Evolutionary conservation across 2,329 filamentous ascomycete genomes (phyloP).

Genomic region (Stemphylium vesicarium): DNA sequence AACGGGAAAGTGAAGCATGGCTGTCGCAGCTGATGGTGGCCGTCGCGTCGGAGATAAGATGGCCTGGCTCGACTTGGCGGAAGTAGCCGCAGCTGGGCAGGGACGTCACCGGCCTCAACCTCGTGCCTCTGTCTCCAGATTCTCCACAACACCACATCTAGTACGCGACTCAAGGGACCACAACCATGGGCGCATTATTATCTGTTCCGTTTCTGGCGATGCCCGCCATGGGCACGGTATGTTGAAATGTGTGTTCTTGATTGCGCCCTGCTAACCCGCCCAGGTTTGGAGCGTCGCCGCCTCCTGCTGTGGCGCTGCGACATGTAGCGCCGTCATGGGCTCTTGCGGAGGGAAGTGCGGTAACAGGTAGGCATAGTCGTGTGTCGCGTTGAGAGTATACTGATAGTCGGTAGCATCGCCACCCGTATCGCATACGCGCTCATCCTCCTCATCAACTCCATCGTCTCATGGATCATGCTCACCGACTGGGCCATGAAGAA

Average conservation of each 20-base stretch:
- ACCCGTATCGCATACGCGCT: slow-evolving; percentile 97
- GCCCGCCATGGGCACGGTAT: slow-evolving; percentile 83
- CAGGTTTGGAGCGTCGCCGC: slow-evolving; percentile 79
- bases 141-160: slow-evolving; percentile 17
- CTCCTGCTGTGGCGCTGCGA: slow-evolving; percentile 95
- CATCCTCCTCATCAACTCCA: slow-evolving; percentile 94
- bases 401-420: slow-evolving; percentile 70
- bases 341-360: slow-evolving; percentile 90
- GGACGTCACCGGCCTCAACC: slow-evolving; percentile 25
- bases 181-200: slow-evolving; percentile 83
- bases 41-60: slow-evolving; percentile 30
- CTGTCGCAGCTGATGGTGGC: neutral
- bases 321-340: slow-evolving; percentile 93
- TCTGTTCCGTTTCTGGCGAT: slow-evolving; percentile 89
- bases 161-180: slow-evolving; percentile 16
- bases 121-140: slow-evolving; percentile 17
- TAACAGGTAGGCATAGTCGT: slow-evolving; percentile 70
- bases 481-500: slow-evolving; percentile 98
- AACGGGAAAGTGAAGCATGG: slow-evolving; percentile 9
- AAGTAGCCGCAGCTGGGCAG: slow-evolving; percentile 20
- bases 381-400: neutral
- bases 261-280: slow-evolving; percentile 31
- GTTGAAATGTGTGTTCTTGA: slow-evolving; percentile 44
- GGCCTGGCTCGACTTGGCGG: slow-evolving; percentile 20
- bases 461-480: slow-evolving; percentile 98